Evolutionary conservation across 352 stramenopile species (phyloP).

Genomic region (Globisporangium parvum): DNA sequence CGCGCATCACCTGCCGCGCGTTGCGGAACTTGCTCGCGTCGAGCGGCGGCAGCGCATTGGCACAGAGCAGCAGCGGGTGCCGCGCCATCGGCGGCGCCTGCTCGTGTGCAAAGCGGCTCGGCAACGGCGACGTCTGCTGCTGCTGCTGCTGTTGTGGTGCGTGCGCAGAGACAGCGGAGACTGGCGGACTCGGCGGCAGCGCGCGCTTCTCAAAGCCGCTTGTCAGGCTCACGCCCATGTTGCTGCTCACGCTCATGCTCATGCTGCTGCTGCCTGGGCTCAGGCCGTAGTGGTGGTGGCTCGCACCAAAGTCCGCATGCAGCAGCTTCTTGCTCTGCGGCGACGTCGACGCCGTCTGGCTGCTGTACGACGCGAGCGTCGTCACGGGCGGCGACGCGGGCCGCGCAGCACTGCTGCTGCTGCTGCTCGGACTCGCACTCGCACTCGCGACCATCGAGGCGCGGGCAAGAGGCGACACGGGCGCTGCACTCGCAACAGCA

Average conservation of each 20-base stretch:
- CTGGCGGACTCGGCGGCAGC: conserved; percentile 1
- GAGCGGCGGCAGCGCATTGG: conserved; percentile 17
- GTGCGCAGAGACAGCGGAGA: too few relatives aligned
- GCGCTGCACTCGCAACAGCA: conserved; percentile 9
- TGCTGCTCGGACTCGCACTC: too few relatives aligned
- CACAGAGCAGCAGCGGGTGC: conserved; percentile 4
- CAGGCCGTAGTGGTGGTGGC: conserved; percentile 4
- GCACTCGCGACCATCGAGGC: neutral
- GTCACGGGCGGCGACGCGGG: conserved; percentile 34
- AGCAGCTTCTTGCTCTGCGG: conserved; percentile 39
- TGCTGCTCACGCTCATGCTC: too few relatives aligned
- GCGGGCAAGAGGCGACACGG: conserved; percentile 3
- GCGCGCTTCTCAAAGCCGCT: conserved; percentile 9
- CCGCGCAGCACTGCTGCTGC: conserved; percentile 2
- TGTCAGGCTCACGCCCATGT: neutral
- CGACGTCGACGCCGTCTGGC: conserved; percentile 34
- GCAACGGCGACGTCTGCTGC: neutral
- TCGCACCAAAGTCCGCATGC: conserved; percentile 23
- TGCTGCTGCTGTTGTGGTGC: too few relatives aligned
- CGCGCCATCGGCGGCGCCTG: conserved; percentile 16
- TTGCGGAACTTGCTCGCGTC: conserved; percentile 27
- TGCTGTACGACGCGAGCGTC: conserved; percentile 32
- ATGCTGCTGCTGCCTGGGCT: too few relatives aligned
- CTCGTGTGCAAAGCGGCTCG: conserved; percentile 1
- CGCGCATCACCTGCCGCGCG: conserved; percentile 31